Base-by-base conservation (phyloP, 2,329 filamentous ascomycete genomes). In the Achaetomium macrosporum region DNA sequence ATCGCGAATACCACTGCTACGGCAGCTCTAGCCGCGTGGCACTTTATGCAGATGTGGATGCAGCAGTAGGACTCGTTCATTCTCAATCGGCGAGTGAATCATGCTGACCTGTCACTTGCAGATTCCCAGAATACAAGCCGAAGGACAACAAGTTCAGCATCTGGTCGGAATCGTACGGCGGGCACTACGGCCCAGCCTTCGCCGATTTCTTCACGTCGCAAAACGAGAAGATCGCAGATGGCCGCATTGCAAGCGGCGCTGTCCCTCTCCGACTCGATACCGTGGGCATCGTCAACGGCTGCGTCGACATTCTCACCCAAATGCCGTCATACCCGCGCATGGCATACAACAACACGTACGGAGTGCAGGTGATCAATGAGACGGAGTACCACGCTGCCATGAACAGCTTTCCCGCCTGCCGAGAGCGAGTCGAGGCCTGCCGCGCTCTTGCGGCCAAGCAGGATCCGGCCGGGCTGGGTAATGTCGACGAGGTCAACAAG, bases 141-240 rank as follows among this genome's bases (percentile, higher is more conserved):
- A 46, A 37, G 62, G 74, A 78, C 63, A 76, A 77, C 41, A 76
- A 83, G 54, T 76, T 81, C 53, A 74, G 75, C 4, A 70, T 83
- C 50, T 79, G 76, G 48, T 74, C 76, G 5, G 72, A 76, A 57
- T 77, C 74, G 0, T 83, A 83, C 55, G 80, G 79, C 25, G 79
- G 79, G n/a, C 75, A 79, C 50, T 82, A 81, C 58, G 78, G 77
- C 1, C 81, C 81, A 1, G 75, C 74, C 17, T 82, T 82, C 55
- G 74, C 75, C 19, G 67, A 71, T 12, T 79, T 78, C 61, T 78
- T 84, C 59, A 66, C 79, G 51, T 65, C 73, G n/a, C 77, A 83
- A 61, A 84, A 83, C 57, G 68, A 72, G 13, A 64, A 67, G 15
- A 48, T 42, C 12, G 25, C 16, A 2, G 13, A 19, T 19, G 29